phyloP scores from a whole-genome alignment of 2,329 filamentous ascomycete genomes.

The Torrubiella hemipterigena region DNA sequence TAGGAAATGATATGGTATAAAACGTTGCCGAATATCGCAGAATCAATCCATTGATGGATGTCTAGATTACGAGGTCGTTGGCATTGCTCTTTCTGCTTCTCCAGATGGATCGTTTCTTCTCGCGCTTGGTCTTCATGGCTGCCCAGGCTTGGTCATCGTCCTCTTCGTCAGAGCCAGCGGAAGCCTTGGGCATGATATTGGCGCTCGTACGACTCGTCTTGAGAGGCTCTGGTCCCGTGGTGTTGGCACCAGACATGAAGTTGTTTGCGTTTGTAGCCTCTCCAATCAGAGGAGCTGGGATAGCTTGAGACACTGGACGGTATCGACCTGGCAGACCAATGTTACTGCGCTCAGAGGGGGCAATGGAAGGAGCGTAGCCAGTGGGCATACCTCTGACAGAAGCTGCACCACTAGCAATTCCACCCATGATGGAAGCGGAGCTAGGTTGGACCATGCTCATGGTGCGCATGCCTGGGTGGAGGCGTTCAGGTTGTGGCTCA shows the following conservation, averaged over 20 bases:
- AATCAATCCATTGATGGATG: too few relatives aligned
- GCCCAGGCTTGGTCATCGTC: constrained; percentile 59
- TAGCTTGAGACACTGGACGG: constrained; percentile 67
- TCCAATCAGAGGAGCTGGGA: constrained; percentile 17
- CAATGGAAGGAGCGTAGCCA: constrained; percentile 80
- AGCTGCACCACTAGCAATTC: constrained; percentile 23
- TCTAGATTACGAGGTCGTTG: constrained; percentile 34
- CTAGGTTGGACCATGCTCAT: constrained; percentile 77
- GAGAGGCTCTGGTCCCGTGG: constrained; percentile 17
- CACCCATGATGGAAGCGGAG: constrained; percentile 41
- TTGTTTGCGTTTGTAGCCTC: constrained; percentile 16
- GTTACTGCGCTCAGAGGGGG: constrained; percentile 91
- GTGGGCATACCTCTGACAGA: constrained; percentile 21
- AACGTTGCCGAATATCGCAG: too few relatives aligned
- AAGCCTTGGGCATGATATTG: constrained; percentile 26
- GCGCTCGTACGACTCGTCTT: constrained; percentile 21
- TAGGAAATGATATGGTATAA: background rate
- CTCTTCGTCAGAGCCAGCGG: constrained; percentile 38
- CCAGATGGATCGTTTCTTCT: constrained; percentile 57
- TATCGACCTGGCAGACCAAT: constrained; percentile 83
- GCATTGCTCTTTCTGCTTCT: constrained; percentile 45
- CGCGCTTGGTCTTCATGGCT: constrained; percentile 56
- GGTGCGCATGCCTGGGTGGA: constrained; percentile 45
- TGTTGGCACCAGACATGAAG: constrained; percentile 21
- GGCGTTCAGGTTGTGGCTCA: constrained; percentile 31